phyloP scores from a whole-genome alignment of 768 basidiomycete species.

The Tricholoma terreum region DNA sequence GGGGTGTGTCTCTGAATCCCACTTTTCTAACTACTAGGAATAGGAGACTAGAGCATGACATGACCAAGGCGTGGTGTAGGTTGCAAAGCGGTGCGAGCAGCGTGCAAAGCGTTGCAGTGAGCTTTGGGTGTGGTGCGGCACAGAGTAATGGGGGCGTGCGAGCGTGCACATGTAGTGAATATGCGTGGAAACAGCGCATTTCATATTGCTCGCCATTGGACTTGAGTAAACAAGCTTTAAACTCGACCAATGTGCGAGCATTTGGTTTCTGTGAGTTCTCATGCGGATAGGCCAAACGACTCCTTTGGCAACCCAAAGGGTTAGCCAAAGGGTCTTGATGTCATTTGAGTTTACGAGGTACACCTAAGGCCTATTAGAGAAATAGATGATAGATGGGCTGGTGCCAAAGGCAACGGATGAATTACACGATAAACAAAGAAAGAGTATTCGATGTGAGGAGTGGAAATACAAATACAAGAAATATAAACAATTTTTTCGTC shows the following conservation, averaged over 20 bases:
- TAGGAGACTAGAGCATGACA: neutral
- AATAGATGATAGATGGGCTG: neutral
- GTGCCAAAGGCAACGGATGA: neutral
- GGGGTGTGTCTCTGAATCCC: neutral
- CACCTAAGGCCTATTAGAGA: neutral
- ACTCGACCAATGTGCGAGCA: too few relatives aligned
- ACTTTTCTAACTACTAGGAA: neutral
- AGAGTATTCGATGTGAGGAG: neutral
- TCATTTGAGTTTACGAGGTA: too few relatives aligned
- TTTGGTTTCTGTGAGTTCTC: too few relatives aligned
- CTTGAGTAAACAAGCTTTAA: too few relatives aligned
- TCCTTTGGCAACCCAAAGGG: too few relatives aligned
- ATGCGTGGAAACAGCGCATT: neutral
- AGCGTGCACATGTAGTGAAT: neutral
- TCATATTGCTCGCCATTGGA: too few relatives aligned
- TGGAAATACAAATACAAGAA: neutral
- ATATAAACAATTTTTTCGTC: too few relatives aligned
- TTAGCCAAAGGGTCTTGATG: too few relatives aligned
- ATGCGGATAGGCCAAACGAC: too few relatives aligned
- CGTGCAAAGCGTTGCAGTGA: neutral
- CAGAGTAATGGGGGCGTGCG: too few relatives aligned
- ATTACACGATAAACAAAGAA: neutral
- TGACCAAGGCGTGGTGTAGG: neutral
- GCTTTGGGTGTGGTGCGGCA: too few relatives aligned
- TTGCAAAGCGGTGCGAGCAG: neutral